Conservation (phyloP, 192 early-diverging fungal genomes). For the Coemansia sp. region DNA sequence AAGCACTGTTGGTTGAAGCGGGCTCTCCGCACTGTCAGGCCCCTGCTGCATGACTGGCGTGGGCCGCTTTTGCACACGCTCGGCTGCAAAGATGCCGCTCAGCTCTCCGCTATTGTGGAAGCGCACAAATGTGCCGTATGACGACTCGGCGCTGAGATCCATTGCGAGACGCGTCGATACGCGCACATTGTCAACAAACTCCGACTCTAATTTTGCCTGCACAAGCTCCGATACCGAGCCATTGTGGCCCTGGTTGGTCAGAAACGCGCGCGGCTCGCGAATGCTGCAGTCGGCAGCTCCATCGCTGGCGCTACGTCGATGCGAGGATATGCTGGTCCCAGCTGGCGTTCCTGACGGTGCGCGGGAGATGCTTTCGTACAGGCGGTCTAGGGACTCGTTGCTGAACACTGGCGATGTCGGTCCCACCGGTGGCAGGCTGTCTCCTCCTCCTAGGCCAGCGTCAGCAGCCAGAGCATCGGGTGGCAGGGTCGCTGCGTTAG, state of each 20-base stretch:
- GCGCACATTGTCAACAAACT: constrained; percentile 34
- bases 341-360: not conserved
- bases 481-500: not conserved
- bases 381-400: constrained; percentile 16
- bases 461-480: too few species aligned
- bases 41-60: not conserved
- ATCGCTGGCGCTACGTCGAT: constrained; percentile 26
- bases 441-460: not conserved
- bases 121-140: constrained; percentile 55
- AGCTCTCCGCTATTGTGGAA: constrained; percentile 57
- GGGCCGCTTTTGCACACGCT: constrained; percentile 7
- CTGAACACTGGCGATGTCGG: constrained; percentile 9
- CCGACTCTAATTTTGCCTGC: constrained; percentile 41
- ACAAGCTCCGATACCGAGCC: constrained; percentile 43
- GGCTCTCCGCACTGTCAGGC: not conserved
- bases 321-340: constrained; percentile 2
- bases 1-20: not conserved
- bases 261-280: not conserved
- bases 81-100: constrained; percentile 33
- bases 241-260: constrained; percentile 51
- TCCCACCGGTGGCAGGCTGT: constrained; percentile 9
- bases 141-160: constrained; percentile 39
- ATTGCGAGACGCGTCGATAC: constrained; percentile 43
- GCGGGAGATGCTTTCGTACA: constrained; percentile 15
- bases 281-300: constrained; percentile 11